Evolutionary conservation across 768 basidiomycete genomes (phyloP).

Genomic region (Termitomyces sp.): DNA sequence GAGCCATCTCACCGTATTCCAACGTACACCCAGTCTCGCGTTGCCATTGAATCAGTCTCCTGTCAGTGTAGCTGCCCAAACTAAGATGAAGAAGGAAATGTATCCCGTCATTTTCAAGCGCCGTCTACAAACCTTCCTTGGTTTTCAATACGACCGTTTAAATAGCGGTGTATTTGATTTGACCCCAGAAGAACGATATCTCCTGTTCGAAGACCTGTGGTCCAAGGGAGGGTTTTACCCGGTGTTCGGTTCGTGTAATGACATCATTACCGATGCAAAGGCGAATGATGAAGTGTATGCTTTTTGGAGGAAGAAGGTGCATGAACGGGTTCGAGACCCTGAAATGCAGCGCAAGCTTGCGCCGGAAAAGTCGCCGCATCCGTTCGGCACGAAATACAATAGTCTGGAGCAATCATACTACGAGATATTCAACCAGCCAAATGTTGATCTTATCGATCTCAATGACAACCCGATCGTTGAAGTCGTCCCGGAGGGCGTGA

Average conservation of each 20-base stretch:
- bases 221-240: conserved; percentile 10
- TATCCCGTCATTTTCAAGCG: conserved; percentile 6
- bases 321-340: conserved; percentile 4
- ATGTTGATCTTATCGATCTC: conserved; percentile 16
- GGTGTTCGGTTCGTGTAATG: conserved; percentile 13
- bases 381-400: conserved; percentile 20
- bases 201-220: conserved; percentile 13
- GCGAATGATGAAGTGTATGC: conserved; percentile 18
- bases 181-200: conserved; percentile 17
- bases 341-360: conserved; percentile 14
- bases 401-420: conserved; percentile 19
- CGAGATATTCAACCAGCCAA: conserved; percentile 20
- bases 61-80: conserved; percentile 11
- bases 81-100: conserved; percentile 13
- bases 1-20: conserved; percentile 22
- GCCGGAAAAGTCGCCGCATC: conserved; percentile 14
- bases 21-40: conserved; percentile 22
- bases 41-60: conserved; percentile 17
- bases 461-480: conserved; percentile 6
- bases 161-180: conserved; percentile 9
- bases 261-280: conserved; percentile 10
- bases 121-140: conserved; percentile 16
- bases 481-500: conserved; percentile 17
- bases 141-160: conserved; percentile 10
- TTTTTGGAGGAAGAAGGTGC: not conserved